Evolutionary conservation across 2,329 filamentous ascomycete species (phyloP).

Genomic region (Colletotrichum shisoi): DNA sequence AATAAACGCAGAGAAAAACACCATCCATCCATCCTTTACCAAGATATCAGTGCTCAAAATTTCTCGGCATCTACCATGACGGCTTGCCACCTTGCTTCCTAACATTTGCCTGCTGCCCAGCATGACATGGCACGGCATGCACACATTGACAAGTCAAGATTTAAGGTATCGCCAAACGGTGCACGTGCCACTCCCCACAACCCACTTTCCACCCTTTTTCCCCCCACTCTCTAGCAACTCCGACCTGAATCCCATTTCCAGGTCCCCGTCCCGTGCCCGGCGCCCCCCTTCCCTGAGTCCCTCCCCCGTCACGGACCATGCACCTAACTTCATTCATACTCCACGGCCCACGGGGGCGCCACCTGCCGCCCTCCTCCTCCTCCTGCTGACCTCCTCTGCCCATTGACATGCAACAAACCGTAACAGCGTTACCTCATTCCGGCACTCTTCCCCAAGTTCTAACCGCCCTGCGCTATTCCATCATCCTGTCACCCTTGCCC

Average conservation of each 20-base stretch:
- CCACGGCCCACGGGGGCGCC: too few species aligned
- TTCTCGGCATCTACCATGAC: too few species aligned
- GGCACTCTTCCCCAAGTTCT: not conserved
- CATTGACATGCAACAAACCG: constrained; percentile 2
- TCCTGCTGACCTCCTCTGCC: not conserved
- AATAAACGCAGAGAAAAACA: too few species aligned
- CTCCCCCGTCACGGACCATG: not conserved
- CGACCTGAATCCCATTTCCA: not conserved
- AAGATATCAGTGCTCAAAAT: too few species aligned
- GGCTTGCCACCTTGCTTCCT: too few species aligned
- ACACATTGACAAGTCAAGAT: not conserved
- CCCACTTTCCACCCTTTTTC: not conserved
- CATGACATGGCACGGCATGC: too few species aligned
- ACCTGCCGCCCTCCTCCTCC: too few species aligned
- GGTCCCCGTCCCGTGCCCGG: not conserved
- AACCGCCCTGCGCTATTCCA: not conserved
- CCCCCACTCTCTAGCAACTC: not conserved
- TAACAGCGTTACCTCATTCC: not conserved
- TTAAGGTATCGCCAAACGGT: not conserved
- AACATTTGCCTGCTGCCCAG: too few species aligned
- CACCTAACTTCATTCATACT: not conserved
- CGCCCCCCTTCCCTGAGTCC: too few species aligned
- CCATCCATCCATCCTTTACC: too few species aligned
- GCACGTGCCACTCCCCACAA: not conserved
- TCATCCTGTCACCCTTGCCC: not conserved